phyloP scores from a whole-genome alignment of 1,284 basidiomycete genomes.

The Tilletiopsis washingtonensis region DNA sequence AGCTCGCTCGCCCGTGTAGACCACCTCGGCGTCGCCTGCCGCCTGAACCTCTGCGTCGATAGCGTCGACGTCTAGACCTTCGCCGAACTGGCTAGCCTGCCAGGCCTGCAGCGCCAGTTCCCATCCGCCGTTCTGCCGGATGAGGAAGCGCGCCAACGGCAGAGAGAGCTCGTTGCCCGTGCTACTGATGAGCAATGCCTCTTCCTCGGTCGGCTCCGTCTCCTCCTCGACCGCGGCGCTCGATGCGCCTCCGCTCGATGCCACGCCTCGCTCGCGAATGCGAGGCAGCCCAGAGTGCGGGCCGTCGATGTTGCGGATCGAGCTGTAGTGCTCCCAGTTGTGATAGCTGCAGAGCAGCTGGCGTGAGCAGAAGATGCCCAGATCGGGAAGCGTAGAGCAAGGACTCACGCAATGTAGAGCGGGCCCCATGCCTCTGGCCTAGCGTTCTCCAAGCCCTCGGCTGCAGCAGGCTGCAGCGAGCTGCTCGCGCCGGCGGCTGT shows the following conservation, averaged over 20 bases:
- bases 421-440: conserved; percentile 31
- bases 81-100: not conserved
- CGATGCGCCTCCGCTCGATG: not conserved
- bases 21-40: not conserved
- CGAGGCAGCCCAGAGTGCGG: conserved; percentile 70
- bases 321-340: conserved; percentile 91
- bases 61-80: not conserved
- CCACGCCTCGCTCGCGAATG: conserved; percentile 54
- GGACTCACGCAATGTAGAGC: conserved; percentile 30
- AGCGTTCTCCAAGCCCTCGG: not conserved
- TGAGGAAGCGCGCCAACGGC: conserved; percentile 16
- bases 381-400: too few relatives aligned
- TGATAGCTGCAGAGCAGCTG: conserved; percentile 58
- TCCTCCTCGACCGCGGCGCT: not conserved
- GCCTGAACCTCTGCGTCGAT: not conserved
- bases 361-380: not conserved
- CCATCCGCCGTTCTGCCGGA: conserved; percentile 12
- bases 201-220: conserved; percentile 12
- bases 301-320: conserved; percentile 73
- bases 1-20: not conserved
- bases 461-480: too few relatives aligned
- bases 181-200: conserved; percentile 32
- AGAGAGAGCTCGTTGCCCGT: conserved; percentile 17
- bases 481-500: too few relatives aligned
- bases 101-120: conserved; percentile 22